These are phyloP conservation scores for Kazachstania bromeliacearum DNA, from an alignment of 805 yeast species.

Conservation along the genomic window DNA sequence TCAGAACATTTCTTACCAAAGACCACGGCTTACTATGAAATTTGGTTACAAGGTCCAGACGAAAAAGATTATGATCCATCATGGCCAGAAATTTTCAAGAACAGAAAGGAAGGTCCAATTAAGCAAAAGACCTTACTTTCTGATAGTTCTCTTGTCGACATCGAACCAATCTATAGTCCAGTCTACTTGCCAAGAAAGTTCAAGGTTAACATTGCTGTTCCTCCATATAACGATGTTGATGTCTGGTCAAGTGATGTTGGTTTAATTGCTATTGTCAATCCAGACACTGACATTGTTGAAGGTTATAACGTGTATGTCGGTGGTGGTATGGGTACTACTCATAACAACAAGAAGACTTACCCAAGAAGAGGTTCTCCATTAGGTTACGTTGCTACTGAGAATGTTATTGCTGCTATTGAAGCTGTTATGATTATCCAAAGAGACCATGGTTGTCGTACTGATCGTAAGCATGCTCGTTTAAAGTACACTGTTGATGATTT, in stretches of 20 bases:
- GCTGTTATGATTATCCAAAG: slow-evolving; percentile 90
- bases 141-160: slow-evolving; percentile 71
- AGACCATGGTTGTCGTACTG: slow-evolving; percentile 88
- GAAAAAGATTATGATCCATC: slow-evolving; percentile 53
- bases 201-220: slow-evolving; percentile 89
- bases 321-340: slow-evolving; percentile 99
- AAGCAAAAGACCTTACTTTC: slow-evolving; percentile 78
- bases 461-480: slow-evolving; percentile 95
- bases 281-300: slow-evolving; percentile 44
- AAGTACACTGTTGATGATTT: slow-evolving; percentile 93
- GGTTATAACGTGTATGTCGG: slow-evolving; percentile 90
- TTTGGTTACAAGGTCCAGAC: slow-evolving; percentile 87
- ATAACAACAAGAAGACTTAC: slow-evolving; percentile 91
- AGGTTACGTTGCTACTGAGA: slow-evolving; percentile 63
- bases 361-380: slow-evolving; percentile 88
- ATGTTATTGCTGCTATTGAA: slow-evolving; percentile 73
- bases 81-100: slow-evolving; percentile 55
- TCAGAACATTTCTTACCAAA: slow-evolving; percentile 80
- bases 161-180: slow-evolving; percentile 82
- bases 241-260: slow-evolving; percentile 95
- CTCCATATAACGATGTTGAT: slow-evolving; percentile 94
- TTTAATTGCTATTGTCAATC: slow-evolving; percentile 72
- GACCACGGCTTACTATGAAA: slow-evolving; percentile 94
- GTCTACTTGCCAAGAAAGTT: slow-evolving; percentile 90
- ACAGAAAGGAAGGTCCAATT: slow-evolving; percentile 64